Conservation (phyloP, 148 eudicot species). For the Chenopodium quinoa region DNA sequence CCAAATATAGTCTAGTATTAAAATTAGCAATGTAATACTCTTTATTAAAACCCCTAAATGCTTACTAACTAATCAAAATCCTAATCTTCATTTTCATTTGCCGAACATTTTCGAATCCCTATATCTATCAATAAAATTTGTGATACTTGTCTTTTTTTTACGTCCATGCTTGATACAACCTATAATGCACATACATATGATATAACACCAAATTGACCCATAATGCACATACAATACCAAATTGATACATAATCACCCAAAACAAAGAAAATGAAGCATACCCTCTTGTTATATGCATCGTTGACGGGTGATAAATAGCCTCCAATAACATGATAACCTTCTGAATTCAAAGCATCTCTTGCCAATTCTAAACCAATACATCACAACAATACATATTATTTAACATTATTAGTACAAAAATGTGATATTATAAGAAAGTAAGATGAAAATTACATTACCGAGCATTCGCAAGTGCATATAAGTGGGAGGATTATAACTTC, state of each 20-base stretch:
- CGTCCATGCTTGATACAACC: background rate
- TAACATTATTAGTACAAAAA: background rate
- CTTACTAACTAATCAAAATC: background rate
- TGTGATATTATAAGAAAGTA: background rate
- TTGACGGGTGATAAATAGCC: constrained; percentile 83
- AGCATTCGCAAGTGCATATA: constrained; percentile 90
- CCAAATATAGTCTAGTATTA: too few relatives aligned
- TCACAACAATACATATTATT: background rate
- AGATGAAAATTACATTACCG: constrained; percentile 45
- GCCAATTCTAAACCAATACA: constrained; percentile 63
- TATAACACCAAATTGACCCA: too few relatives aligned
- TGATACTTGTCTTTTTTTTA: background rate
- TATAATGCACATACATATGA: too few relatives aligned
- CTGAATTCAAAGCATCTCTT: constrained; percentile 69
- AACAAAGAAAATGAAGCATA: constrained; percentile 15
- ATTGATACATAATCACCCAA: background rate
- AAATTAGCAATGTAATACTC: too few relatives aligned
- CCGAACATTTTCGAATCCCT: background rate
- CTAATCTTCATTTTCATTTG: background rate
- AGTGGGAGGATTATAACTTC: constrained; percentile 97
- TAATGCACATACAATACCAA: background rate
- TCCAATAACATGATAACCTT: constrained; percentile 81
- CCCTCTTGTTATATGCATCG: constrained; percentile 89
- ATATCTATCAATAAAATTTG: background rate
- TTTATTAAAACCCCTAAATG: too few relatives aligned